phyloP scores from a whole-genome alignment of 305 asterid genomes.

The Solanum hybrid region DNA sequence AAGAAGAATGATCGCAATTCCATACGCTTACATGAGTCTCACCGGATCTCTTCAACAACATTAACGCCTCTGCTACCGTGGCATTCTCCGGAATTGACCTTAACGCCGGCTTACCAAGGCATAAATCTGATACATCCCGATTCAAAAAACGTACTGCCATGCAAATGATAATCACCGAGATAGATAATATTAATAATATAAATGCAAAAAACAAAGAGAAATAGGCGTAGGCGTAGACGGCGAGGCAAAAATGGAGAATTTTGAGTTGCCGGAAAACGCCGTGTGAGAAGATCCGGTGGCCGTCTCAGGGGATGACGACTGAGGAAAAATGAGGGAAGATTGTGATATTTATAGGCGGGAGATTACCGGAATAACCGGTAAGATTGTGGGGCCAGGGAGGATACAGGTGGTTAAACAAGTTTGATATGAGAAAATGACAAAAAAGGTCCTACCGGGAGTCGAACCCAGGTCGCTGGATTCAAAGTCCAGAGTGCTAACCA shows the following conservation, averaged over 20 bases:
- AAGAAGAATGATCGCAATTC: constrained; percentile 11
- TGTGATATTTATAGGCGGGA: not conserved
- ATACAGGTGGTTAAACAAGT: not conserved
- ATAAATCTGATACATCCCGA: constrained; percentile 51
- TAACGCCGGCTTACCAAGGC: constrained; percentile 71
- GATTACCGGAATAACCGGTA: not conserved
- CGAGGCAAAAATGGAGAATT: not conserved
- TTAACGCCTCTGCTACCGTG: constrained; percentile 39
- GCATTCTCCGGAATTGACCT: constrained; percentile 35
- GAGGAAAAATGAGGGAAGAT: not conserved
- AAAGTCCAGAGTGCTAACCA: constrained; percentile 99
- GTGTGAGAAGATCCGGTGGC: not conserved
- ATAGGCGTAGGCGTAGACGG: not conserved
- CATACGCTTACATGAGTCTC: constrained; percentile 60
- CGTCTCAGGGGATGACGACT: not conserved
- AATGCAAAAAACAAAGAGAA: not conserved
- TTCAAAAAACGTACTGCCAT: constrained; percentile 68
- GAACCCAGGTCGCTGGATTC: constrained; percentile 99
- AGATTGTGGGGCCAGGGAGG: not conserved
- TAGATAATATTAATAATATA: not conserved
- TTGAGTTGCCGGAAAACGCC: not conserved
- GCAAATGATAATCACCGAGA: constrained; percentile 20
- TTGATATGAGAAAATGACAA: not conserved
- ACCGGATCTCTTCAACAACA: constrained; percentile 40
- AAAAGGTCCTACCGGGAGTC: constrained; percentile 94